A percentile compares a stretch with the other conserved stretches of the same genome.
Conservation (phyloP, 495 filamentous ascomycete species). For the Letharia lupina region DNA sequence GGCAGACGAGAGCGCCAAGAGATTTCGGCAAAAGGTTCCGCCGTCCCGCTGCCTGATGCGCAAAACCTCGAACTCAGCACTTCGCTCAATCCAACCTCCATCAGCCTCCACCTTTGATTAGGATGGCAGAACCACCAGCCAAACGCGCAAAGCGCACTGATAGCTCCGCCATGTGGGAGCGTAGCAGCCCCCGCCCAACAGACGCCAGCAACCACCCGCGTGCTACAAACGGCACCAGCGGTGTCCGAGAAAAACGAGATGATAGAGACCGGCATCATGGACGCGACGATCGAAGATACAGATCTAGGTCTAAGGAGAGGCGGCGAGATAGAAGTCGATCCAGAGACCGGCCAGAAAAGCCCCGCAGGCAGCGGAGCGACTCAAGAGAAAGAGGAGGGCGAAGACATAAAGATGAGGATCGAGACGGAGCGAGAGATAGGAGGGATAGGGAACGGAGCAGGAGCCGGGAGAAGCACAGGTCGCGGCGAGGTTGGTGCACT, state of each 20-base stretch:
- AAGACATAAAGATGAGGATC: constrained; percentile 34
- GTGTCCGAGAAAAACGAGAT: constrained; percentile 5
- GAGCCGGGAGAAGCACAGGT: constrained; percentile 37
- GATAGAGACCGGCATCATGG: constrained; percentile 24
- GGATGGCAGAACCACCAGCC: constrained; percentile 46
- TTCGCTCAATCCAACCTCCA: background rate
- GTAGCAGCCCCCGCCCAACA: constrained; percentile 26
- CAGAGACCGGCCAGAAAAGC: constrained; percentile 29
- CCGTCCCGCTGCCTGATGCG: background rate
- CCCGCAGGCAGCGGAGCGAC: constrained; percentile 35
- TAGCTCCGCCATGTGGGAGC: constrained; percentile 48
- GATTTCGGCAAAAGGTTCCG: background rate
- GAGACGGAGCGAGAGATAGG: constrained; percentile 30
- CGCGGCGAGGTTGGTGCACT: constrained; percentile 8
- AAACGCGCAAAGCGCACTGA: constrained; percentile 48
- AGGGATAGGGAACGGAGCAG: constrained; percentile 39
- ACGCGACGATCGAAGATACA: constrained; percentile 32
- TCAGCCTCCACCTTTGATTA: background rate
- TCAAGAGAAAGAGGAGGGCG: constrained; percentile 35
- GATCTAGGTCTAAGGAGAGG: constrained; percentile 28
- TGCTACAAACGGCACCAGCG: constrained; percentile 5
- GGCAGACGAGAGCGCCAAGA: background rate
- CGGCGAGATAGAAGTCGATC: constrained; percentile 28
- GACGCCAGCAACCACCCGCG: constrained; percentile 11
- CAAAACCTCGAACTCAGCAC: background rate